Evolutionary conservation across 108 stramenopile species (phyloP), one percentile per base, ranked within the genome.

Genomic region (Asterionellopsis glacialis): DNA sequence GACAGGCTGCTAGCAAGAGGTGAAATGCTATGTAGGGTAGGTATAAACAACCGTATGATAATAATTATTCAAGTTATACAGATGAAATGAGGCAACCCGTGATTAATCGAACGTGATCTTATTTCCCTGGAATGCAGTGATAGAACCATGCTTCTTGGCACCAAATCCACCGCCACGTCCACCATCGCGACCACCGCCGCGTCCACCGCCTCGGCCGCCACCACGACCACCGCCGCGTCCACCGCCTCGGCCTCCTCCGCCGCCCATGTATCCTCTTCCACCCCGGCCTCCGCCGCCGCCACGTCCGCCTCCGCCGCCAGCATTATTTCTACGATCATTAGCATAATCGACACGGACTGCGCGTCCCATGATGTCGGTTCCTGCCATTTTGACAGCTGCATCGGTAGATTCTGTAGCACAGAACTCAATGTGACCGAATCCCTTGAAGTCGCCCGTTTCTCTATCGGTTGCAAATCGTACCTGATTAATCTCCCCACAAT

Each of bases 361-460:
- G 11, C 98, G 81, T 7, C 96, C 97, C 72, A 70, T 48, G 25
- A 98, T 76, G 24, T 86, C 80, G 9, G 84, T 85, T 18, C 96
- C 97, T 0, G 95, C 94, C 66, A 98, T 47, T 25, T 70, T 76
- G 39, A 97, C 85, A 10, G 97, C 98, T 22, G 64, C 78, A 60
- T 93, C 93, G 13, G 95, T 93, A 28, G 78, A 70, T 43, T 95
- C 87, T 10, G 84, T 94, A 13, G 90, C 83, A 38, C 44, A 82
- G 64, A 98, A 99, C 56, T 97, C 94, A 51, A 98, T 86, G 75
- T 96, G 95, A 11, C 95, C 97, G 64, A 91, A 96, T 55, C 98
- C 98, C 70, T 95, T 92, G 88, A 98, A 98, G 23, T 95, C 89
- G 10, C 97, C 97, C 59, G 92, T 94, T 64, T 99, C 98, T 27